A percentile compares a stretch with the other conserved stretches of the same genome.
These are phyloP conservation scores for Globisporangium yorkense DNA, from an alignment of 352 stramenopile genomes.

Conservation along the genomic window DNA sequence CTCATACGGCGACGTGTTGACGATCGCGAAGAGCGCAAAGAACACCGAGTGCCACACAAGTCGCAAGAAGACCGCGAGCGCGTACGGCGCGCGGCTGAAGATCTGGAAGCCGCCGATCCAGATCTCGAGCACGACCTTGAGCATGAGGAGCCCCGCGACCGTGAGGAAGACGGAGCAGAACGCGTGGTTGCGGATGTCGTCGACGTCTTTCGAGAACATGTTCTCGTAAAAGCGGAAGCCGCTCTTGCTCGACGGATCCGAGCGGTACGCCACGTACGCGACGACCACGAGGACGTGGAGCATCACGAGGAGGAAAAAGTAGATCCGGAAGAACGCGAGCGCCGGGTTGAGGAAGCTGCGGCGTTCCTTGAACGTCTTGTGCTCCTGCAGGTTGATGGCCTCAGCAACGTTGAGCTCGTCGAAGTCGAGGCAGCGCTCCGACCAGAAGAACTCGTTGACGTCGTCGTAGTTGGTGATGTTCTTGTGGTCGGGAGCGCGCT, in stretches of 20 bases:
- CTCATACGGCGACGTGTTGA: conserved; percentile 70
- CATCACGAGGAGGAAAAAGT: conserved; percentile 83
- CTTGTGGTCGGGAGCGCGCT: conserved; percentile 59
- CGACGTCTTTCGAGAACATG: conserved; percentile 60
- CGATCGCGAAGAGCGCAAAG: conserved; percentile 61
- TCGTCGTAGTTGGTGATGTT: conserved; percentile 89
- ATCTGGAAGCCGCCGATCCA: conserved; percentile 79
- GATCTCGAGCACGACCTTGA: conserved; percentile 78
- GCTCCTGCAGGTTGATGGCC: conserved; percentile 53
- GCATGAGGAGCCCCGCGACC: conserved; percentile 44
- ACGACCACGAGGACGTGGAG: conserved; percentile 75
- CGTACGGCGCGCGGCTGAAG: conserved; percentile 55
- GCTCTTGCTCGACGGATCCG: conserved; percentile 38
- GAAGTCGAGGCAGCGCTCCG: conserved; percentile 64
- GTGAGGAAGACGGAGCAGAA: conserved; percentile 75
- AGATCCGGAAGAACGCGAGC: conserved; percentile 83
- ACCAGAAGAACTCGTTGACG: conserved; percentile 90
- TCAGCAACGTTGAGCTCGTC: conserved; percentile 78
- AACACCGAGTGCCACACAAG: conserved; percentile 82
- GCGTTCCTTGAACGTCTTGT: conserved; percentile 85
- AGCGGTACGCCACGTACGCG: conserved; percentile 74
- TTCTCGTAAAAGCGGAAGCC: conserved; percentile 70
- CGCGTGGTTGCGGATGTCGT: conserved; percentile 65
- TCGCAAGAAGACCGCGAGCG: conserved; percentile 52
- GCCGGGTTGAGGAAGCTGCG: conserved; percentile 78